Conservation (phyloP, 305 asterid genomes). For the Nicotiana rustica region DNA sequence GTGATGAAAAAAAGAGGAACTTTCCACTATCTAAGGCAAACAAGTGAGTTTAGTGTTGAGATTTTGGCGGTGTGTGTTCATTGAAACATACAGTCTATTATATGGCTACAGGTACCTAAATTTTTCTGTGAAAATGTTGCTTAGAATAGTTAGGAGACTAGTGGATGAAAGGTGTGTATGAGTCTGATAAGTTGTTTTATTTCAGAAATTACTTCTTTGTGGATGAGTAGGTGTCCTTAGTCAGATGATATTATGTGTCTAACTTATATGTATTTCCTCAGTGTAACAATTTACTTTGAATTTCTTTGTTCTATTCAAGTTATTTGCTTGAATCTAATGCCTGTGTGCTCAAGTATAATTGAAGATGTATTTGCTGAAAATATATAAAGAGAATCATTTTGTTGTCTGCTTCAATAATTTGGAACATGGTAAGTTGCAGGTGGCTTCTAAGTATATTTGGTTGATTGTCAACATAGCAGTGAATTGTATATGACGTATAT, state of each 20-base stretch:
- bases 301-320: no score
- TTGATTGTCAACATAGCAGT: no score
- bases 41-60: not conserved
- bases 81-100: not conserved
- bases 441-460: not conserved
- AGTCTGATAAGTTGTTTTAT: not conserved
- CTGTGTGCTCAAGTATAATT: not conserved
- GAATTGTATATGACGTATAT: no score
- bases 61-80: not conserved
- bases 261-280: not conserved
- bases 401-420: not conserved
- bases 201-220: not conserved
- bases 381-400: not conserved
- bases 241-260: not conserved
- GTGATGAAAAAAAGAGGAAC: not conserved
- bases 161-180: not conserved
- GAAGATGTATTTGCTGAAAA: not conserved
- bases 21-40: not conserved
- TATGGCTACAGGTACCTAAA: not conserved
- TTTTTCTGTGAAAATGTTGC: not conserved
- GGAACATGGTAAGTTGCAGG: not conserved
- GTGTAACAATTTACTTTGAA: not conserved
- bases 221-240: not conserved
- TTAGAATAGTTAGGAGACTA: not conserved
- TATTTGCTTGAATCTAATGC: not conserved